phyloP scores from a whole-genome alignment of 2,329 filamentous ascomycete species.

The Colletotrichum plurivorum region DNA sequence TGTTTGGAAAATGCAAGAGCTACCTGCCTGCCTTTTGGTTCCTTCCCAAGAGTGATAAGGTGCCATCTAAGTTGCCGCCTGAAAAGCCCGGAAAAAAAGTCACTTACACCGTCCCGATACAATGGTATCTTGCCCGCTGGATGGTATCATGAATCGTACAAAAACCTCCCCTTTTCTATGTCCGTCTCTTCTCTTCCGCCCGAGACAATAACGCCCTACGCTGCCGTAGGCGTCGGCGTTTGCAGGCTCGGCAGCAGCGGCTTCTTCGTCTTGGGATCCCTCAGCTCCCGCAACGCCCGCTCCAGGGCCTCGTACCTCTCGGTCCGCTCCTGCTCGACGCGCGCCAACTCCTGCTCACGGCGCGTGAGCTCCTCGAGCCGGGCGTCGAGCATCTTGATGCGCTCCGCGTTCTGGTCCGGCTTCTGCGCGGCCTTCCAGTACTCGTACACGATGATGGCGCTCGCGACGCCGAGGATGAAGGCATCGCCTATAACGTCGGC shows the following conservation, averaged over 20 bases:
- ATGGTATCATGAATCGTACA: conserved; percentile 34
- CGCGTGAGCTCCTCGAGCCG: conserved; percentile 64
- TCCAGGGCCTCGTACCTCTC: conserved; percentile 68
- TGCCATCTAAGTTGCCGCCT: conserved; percentile 17
- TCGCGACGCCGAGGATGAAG: conserved; percentile 74
- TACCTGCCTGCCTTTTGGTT: conserved; percentile 16
- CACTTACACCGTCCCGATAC: conserved; percentile 10
- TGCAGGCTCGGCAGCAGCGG: conserved; percentile 62
- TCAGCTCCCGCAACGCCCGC: conserved; percentile 64
- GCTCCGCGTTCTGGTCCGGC: conserved; percentile 70
- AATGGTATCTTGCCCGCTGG: conserved; percentile 6
- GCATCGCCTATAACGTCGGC: conserved; percentile 75
- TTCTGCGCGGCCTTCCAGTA: conserved; percentile 72
- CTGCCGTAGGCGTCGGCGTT: conserved; percentile 45
- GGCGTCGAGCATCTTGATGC: conserved; percentile 63
- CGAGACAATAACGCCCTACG: background rate
- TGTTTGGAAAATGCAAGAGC: conserved; percentile 19
- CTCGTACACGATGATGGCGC: conserved; percentile 72
- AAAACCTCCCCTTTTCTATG: background rate
- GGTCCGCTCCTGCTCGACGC: conserved; percentile 58
- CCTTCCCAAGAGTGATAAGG: conserved; percentile 23
- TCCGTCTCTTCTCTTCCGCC: background rate
- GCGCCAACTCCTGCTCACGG: conserved; percentile 64
- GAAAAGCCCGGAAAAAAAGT: background rate
- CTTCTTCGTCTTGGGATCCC: conserved; percentile 70